Evolutionary conservation across 2,329 filamentous ascomycete genomes (phyloP).

Genomic region (Cordyceps cicadae): DNA sequence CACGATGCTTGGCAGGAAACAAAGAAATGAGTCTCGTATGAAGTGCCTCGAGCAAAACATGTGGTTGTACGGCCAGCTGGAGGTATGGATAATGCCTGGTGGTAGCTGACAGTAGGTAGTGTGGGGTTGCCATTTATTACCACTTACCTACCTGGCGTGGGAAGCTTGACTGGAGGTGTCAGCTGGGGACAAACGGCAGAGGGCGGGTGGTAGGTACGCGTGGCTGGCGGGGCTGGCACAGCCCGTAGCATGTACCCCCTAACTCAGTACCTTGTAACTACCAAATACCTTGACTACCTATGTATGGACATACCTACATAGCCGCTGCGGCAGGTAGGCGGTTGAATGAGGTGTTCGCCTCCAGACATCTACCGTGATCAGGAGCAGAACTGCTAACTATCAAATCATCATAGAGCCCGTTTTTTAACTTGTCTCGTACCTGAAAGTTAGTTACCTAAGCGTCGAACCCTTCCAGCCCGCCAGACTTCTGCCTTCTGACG

Average conservation of each 20-base stretch:
- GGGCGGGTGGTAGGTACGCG: background rate
- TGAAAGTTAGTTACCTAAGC: background rate
- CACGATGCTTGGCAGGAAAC: background rate
- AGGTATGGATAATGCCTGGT: background rate
- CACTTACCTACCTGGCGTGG: background rate
- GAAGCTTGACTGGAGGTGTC: background rate
- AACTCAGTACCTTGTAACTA: too few relatives aligned
- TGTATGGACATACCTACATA: too few relatives aligned
- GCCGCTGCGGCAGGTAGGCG: too few relatives aligned
- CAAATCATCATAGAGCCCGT: background rate
- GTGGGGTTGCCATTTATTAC: background rate
- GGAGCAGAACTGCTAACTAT: background rate
- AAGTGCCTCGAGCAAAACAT: background rate
- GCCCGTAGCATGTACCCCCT: background rate
- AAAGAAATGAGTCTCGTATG: background rate
- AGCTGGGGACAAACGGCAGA: background rate
- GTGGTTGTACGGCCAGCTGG: slow-evolving; percentile 7
- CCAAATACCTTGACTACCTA: background rate
- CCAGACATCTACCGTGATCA: background rate
- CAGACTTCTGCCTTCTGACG: background rate
- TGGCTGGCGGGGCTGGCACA: background rate
- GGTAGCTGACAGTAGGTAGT: slow-evolving; percentile 5
- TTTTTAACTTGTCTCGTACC: background rate
- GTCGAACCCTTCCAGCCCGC: background rate
- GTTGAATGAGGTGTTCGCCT: too few relatives aligned